Percentiles rank a stretch among this genome's conserved stretches.
phyloP scores from a whole-genome alignment of 179 eudicot genomes.

The Silene vulgaris region DNA sequence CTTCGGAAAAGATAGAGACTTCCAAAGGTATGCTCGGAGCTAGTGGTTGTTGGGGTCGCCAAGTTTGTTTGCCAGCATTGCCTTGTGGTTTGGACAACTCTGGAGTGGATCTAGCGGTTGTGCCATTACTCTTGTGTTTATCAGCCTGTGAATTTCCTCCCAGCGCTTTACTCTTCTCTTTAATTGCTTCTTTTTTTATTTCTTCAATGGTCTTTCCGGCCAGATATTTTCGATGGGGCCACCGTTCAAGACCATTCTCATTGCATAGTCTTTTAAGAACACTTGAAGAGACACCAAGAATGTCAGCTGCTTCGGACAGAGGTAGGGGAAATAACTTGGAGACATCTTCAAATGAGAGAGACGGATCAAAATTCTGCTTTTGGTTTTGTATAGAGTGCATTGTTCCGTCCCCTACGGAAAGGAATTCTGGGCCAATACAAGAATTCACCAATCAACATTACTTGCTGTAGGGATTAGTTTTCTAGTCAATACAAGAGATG shows the following conservation, averaged over 20 bases:
- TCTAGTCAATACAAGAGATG: background rate
- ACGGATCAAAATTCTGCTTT: constrained; percentile 27
- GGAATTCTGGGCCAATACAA: background rate
- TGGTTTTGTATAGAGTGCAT: constrained; percentile 35
- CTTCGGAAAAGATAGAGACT: constrained; percentile 34
- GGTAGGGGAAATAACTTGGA: constrained; percentile 50
- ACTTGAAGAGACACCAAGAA: constrained; percentile 46
- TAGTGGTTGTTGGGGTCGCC: constrained; percentile 27
- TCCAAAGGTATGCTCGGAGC: constrained; percentile 28
- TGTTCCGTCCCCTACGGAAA: constrained; percentile 17
- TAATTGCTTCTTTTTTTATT: constrained; percentile 47
- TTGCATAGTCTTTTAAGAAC: constrained; percentile 47
- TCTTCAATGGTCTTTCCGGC: constrained; percentile 61
- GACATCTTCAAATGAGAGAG: constrained; percentile 46
- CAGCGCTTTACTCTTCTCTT: constrained; percentile 32
- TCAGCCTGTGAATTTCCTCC: constrained; percentile 28
- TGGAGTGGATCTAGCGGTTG: constrained; percentile 17
- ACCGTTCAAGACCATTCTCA: constrained; percentile 60
- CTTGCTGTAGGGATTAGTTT: background rate
- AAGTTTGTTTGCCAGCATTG: constrained; percentile 34
- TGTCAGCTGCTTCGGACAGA: constrained; percentile 58
- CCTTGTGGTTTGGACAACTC: constrained; percentile 34
- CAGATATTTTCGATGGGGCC: constrained; percentile 57
- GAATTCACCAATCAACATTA: constrained; percentile 2
- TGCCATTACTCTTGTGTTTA: constrained; percentile 28